A percentile compares a stretch with the other conserved stretches of the same genome.
Evolutionary conservation across 768 basidiomycete genomes (phyloP).

Genomic region (Mycena pura): DNA sequence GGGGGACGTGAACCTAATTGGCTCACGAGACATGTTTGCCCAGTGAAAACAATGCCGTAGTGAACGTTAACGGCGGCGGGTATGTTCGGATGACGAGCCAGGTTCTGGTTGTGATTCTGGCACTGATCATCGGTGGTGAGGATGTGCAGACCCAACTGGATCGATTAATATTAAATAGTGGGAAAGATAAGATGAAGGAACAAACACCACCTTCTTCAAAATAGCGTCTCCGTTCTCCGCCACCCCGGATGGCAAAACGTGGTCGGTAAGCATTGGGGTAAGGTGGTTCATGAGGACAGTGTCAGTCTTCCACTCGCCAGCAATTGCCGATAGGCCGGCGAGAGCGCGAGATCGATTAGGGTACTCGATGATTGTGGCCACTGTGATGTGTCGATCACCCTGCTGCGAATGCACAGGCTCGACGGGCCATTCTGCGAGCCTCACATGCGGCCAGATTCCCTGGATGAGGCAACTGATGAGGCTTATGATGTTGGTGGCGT

Average conservation of each 20-base stretch:
- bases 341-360: not conserved
- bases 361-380: not conserved
- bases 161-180: not conserved
- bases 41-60: not conserved
- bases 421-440: conserved; percentile 6
- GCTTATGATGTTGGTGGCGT: not conserved
- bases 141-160: not conserved
- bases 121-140: not conserved
- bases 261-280: not conserved
- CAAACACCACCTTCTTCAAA: not conserved
- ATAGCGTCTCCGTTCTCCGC: not conserved
- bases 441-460: not conserved
- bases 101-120: not conserved
- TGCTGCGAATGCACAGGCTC: not conserved
- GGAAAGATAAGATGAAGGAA: not conserved
- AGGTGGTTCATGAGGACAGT: not conserved
- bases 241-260: not conserved
- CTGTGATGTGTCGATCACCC: not conserved
- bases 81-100: not conserved
- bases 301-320: not conserved
- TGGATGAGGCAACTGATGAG: not conserved
- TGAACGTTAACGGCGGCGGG: not conserved
- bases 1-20: not conserved
- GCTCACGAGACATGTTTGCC: not conserved
- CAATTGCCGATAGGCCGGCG: not conserved